These are phyloP conservation scores for Penicillium sp. DNA, from an alignment of 2,329 filamentous ascomycete genomes.

Conservation along the genomic window DNA sequence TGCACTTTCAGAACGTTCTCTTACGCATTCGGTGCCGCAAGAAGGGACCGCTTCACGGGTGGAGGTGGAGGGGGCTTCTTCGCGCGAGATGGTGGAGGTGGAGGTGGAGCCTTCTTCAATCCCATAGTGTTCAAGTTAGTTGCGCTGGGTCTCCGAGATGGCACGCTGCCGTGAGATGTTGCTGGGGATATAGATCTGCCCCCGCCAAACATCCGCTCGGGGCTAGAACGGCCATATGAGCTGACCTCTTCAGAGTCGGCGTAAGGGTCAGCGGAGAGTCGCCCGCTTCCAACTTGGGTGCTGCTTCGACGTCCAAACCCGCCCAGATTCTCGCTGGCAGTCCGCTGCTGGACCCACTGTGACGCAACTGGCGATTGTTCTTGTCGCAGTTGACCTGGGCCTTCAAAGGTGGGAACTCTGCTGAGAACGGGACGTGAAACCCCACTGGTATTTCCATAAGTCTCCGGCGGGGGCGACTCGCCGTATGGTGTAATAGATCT, in stretches of 20 bases:
- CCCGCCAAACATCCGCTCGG: slow-evolving; percentile 48
- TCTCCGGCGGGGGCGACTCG: slow-evolving; percentile 41
- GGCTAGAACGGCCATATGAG: slow-evolving; percentile 48
- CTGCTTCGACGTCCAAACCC: slow-evolving; percentile 45
- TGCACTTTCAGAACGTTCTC: slow-evolving; percentile 10
- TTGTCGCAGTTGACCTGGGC: slow-evolving; percentile 52
- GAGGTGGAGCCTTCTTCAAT: slow-evolving; percentile 58
- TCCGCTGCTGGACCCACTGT: slow-evolving; percentile 48
- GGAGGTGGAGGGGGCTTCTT: slow-evolving; percentile 67
- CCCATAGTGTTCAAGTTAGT: slow-evolving; percentile 37
- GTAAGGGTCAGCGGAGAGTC: slow-evolving; percentile 47
- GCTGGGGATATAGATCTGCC: slow-evolving; percentile 55
- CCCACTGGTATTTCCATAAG: slow-evolving; percentile 25
- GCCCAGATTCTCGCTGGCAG: slow-evolving; percentile 55
- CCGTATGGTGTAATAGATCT: slow-evolving; percentile 34
- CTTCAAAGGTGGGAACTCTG: slow-evolving; percentile 60
- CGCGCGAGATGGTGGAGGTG: slow-evolving; percentile 59
- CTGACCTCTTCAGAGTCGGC: slow-evolving; percentile 51
- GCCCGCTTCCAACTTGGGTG: slow-evolving; percentile 46
- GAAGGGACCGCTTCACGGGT: slow-evolving; percentile 57
- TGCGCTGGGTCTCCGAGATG: slow-evolving; percentile 53
- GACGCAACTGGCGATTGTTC: slow-evolving; percentile 51
- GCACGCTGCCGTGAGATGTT: slow-evolving; percentile 50
- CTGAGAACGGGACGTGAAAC: slow-evolving; percentile 49
- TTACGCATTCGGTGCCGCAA: slow-evolving; percentile 29